Evolutionary conservation across 83 land plant species (phyloP).

Genomic region (Larix sibirica): DNA sequence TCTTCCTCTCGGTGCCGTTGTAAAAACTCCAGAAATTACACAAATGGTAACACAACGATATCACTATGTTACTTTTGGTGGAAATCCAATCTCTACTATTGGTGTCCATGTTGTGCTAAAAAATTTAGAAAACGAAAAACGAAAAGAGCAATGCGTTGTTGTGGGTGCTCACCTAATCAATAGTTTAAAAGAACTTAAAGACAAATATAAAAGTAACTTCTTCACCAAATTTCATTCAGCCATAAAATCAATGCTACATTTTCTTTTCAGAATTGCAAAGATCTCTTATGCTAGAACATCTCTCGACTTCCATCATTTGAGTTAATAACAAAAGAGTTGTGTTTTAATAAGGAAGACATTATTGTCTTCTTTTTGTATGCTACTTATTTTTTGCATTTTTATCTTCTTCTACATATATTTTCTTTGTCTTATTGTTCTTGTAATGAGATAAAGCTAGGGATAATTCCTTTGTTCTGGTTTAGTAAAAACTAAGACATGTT

Average conservation of each 20-base stretch:
- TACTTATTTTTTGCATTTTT: neutral
- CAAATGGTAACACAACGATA: slow-evolving; percentile 60
- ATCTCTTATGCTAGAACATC: slow-evolving; percentile 1
- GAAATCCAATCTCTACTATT: slow-evolving; percentile 84
- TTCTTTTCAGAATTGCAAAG: neutral
- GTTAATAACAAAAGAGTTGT: neutral
- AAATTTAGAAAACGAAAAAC: slow-evolving; percentile 80
- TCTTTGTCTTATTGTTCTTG: neutral
- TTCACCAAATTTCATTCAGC: neutral
- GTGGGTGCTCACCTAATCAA: slow-evolving; percentile 71
- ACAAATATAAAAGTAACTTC: slow-evolving; percentile 68
- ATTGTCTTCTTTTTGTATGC: neutral
- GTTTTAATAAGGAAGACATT: neutral
- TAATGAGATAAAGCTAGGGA: neutral
- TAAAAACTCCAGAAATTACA: slow-evolving; percentile 92
- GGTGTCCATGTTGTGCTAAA: slow-evolving; percentile 82
- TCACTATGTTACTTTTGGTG: slow-evolving; percentile 89
- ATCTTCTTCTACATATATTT: neutral
- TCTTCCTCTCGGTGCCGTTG: slow-evolving; percentile 85
- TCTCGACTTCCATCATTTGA: neutral
- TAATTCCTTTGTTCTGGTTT: neutral
- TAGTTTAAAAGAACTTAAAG: slow-evolving; percentile 56
- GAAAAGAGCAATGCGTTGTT: slow-evolving; percentile 69
- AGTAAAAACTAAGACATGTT: neutral
- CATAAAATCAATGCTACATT: neutral